Percentiles rank a stretch among this genome's conserved stretches.
Evolutionary conservation across 352 stramenopile genomes (phyloP).

Genomic region (Globisporangium takayamanum): DNA sequence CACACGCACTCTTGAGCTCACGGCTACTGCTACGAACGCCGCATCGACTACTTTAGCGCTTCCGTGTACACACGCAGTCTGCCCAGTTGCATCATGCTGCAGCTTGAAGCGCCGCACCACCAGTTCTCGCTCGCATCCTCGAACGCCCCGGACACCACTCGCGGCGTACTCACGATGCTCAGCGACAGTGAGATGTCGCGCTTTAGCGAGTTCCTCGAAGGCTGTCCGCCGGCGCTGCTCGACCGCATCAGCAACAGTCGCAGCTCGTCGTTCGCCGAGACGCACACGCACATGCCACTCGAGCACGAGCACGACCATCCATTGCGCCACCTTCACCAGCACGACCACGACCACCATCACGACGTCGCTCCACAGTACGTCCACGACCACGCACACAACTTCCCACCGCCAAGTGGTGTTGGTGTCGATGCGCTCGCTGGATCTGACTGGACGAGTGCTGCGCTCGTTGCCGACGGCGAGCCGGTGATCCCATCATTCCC

Average conservation of each 20-base stretch:
- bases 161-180: constrained; percentile 5
- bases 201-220: constrained; percentile 9
- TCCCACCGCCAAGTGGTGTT: background rate
- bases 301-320: background rate
- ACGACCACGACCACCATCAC: background rate
- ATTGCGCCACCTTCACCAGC: background rate
- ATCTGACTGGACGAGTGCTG: background rate
- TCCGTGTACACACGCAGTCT: background rate
- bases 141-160: background rate
- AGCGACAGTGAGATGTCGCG: constrained; percentile 7
- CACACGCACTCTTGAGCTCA: too few relatives aligned
- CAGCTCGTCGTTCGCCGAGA: constrained; percentile 1
- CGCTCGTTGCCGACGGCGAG: background rate
- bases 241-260: background rate
- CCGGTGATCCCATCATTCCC: background rate
- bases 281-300: background rate
- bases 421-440: background rate
- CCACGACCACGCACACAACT: background rate
- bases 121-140: background rate
- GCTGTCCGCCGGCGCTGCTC: background rate
- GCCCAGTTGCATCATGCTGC: background rate
- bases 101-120: background rate
- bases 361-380: background rate
- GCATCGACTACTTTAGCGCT: background rate
- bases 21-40: background rate